phyloP scores from a whole-genome alignment of 768 basidiomycete species.

The Trametes gibbosa region DNA sequence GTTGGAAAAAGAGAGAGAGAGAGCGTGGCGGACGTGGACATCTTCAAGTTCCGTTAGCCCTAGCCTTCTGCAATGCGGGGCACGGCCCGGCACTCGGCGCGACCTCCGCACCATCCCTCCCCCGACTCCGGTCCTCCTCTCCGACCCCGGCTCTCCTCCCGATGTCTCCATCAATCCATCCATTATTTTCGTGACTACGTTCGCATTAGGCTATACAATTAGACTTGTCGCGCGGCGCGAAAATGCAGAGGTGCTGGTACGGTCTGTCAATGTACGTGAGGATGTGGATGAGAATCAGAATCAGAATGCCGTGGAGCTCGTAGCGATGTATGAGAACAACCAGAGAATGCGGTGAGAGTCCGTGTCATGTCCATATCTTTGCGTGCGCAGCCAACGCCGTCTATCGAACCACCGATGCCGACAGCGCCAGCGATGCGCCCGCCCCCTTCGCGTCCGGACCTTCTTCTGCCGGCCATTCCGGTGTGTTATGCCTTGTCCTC shows the following conservation, averaged over 20 bases:
- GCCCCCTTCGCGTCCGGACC: not conserved
- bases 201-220: conserved; percentile 4
- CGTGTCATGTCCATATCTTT: not conserved
- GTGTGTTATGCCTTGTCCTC: not conserved
- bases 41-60: too few species aligned
- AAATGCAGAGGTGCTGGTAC: not conserved
- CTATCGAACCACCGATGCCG: not conserved
- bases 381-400: not conserved
- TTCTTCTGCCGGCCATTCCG: not conserved
- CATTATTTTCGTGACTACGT: conserved; percentile 1
- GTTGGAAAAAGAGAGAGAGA: not conserved
- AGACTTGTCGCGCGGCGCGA: not conserved
- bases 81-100: too few species aligned
- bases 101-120: not conserved
- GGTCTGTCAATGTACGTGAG: not conserved
- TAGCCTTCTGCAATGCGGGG: too few species aligned
- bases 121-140: not conserved
- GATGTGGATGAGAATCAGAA: not conserved
- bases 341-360: not conserved
- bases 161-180: not conserved
- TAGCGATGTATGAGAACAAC: not conserved
- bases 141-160: not conserved
- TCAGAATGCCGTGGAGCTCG: not conserved
- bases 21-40: not conserved
- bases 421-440: too few species aligned